Percentiles rank a stretch among this genome's conserved stretches.
Conservation (phyloP, 352 stramenopile species). For the Vaucheria bursata region DNA sequence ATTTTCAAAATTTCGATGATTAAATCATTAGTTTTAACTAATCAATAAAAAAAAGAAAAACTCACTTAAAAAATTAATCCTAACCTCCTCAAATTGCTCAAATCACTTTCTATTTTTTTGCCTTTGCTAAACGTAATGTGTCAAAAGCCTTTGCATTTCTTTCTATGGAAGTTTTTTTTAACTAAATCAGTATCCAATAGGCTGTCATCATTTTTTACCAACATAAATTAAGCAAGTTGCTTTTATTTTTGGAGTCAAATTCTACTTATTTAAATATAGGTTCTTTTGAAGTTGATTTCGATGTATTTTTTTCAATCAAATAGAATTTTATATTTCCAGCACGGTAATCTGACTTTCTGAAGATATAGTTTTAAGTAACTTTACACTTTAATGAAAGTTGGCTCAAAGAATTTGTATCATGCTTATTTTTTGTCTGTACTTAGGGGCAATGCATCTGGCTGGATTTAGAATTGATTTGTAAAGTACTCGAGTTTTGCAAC, state of each 20-base stretch:
- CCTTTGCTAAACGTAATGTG: too few relatives aligned
- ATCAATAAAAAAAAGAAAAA: too few relatives aligned
- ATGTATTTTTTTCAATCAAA: background rate
- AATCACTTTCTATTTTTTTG: too few relatives aligned
- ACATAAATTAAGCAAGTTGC: too few relatives aligned
- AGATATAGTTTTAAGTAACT: too few relatives aligned
- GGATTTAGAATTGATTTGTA: conserved; percentile 89
- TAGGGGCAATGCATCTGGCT: conserved; percentile 97
- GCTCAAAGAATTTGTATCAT: background rate
- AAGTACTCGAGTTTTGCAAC: conserved; percentile 79
- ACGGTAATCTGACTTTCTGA: background rate
- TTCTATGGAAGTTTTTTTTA: too few relatives aligned
- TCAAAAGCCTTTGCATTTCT: too few relatives aligned
- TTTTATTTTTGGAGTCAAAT: background rate
- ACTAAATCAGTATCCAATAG: too few relatives aligned
- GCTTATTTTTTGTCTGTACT: conserved; percentile 42
- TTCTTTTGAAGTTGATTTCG: background rate
- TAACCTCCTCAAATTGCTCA: too few relatives aligned
- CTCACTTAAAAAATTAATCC: too few relatives aligned
- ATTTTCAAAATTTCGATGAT: background rate
- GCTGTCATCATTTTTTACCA: too few relatives aligned
- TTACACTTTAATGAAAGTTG: too few relatives aligned
- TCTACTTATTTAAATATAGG: background rate
- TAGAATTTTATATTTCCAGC: background rate
- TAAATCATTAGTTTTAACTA: background rate